Evolutionary conservation across 148 eudicot genomes (phyloP).

Genomic region (Linanthus parryae): DNA sequence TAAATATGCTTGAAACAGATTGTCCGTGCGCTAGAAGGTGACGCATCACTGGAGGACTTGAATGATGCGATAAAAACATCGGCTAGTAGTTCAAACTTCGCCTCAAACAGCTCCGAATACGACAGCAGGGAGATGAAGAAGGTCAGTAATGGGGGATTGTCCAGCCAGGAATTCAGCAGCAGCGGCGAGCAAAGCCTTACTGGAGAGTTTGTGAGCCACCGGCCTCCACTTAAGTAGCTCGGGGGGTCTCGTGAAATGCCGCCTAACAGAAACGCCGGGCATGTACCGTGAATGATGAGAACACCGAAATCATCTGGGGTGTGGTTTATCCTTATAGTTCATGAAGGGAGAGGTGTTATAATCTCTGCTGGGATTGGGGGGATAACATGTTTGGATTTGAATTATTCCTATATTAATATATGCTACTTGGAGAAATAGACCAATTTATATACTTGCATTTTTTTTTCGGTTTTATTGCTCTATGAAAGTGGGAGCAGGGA

Average conservation of each 20-base stretch:
- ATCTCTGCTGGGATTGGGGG: too few species aligned
- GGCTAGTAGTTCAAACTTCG: neutral
- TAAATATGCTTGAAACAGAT: neutral
- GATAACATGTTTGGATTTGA: too few species aligned
- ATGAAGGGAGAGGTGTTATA: too few species aligned
- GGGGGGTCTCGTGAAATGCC: neutral
- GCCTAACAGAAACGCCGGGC: neutral
- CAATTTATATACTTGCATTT: too few species aligned
- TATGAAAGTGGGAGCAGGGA: too few species aligned
- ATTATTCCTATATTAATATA: too few species aligned
- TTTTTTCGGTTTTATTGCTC: too few species aligned
- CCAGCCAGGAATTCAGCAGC: neutral
- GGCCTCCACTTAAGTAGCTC: neutral
- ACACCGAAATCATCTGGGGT: too few species aligned
- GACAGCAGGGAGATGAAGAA: neutral
- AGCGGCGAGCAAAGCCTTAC: constrained; percentile 1
- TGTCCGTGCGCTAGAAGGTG: constrained; percentile 13
- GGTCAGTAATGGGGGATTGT: too few species aligned
- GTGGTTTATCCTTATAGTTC: too few species aligned
- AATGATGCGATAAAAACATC: neutral
- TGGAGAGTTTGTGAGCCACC: neutral
- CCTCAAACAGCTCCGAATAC: neutral
- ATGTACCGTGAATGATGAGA: too few species aligned
- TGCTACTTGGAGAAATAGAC: too few species aligned
- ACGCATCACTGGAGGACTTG: constrained; percentile 12